Percentiles rank a stretch among this genome's conserved stretches.
Evolutionary conservation across 106 monocot genomes (phyloP).

Genomic region (Apostasia ramifera): DNA sequence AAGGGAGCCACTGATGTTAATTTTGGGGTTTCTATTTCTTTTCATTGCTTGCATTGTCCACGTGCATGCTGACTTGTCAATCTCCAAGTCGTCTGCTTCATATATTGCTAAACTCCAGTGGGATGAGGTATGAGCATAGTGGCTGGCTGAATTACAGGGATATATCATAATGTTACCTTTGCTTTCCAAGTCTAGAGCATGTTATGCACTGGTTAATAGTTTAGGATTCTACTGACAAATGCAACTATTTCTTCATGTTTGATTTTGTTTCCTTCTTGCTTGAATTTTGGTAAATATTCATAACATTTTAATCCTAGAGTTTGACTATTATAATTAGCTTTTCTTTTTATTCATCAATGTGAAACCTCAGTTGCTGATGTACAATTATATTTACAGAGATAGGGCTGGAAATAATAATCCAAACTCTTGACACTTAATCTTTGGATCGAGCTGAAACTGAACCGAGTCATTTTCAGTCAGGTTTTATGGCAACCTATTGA

Average conservation of each 20-base stretch:
- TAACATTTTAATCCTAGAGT: no score
- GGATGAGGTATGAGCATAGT: conserved; percentile 62
- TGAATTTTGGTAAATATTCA: neutral
- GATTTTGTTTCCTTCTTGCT: neutral
- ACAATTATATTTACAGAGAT: no score
- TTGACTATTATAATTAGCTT: no score
- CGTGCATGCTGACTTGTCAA: conserved; percentile 80
- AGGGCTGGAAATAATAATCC: no score
- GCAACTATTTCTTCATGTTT: neutral
- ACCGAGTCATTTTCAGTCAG: no score
- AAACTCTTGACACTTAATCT: no score
- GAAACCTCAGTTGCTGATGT: no score
- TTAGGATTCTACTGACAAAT: conserved; percentile 1
- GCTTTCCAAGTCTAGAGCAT: neutral
- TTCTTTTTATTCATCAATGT: no score
- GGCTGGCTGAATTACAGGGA: neutral
- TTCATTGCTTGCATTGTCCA: conserved; percentile 68
- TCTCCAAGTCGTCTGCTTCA: conserved; percentile 87
- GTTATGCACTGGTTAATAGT: neutral
- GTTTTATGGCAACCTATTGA: no score
- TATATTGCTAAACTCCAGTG: conserved; percentile 84
- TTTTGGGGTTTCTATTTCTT: conserved; percentile 71
- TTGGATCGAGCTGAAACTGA: no score
- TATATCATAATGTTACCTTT: neutral
- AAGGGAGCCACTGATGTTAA: conserved; percentile 78